A percentile compares a stretch with the other conserved stretches of the same genome.
phyloP scores from a whole-genome alignment of 1,139 yeast genomes.

The Martiniozyma asiatica region DNA sequence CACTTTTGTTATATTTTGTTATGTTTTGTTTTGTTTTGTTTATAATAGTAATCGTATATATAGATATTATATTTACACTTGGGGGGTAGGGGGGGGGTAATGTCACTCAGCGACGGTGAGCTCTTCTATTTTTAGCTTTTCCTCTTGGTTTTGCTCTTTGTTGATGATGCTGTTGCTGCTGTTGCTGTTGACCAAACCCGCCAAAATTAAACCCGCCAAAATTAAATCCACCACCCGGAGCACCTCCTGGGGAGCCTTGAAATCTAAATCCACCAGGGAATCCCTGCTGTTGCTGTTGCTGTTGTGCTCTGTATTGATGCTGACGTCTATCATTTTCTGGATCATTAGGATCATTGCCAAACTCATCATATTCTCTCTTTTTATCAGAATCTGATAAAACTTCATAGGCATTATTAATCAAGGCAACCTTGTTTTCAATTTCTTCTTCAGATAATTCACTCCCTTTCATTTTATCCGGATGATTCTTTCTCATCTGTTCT shows the following conservation, averaged over 20 bases:
- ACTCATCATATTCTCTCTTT: constrained; percentile 50
- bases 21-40: no score
- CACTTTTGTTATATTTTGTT: no score
- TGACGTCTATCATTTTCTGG: constrained; percentile 7
- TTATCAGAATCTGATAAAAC: constrained; percentile 57
- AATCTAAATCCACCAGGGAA: constrained; percentile 1
- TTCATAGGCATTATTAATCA: constrained; percentile 88
- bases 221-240: constrained; percentile 3
- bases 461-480: constrained; percentile 75
- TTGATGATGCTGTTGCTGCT: not conserved
- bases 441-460: constrained; percentile 58
- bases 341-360: constrained; percentile 48
- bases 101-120: constrained; percentile 1
- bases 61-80: no score
- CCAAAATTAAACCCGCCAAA: constrained; percentile 9
- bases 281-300: constrained; percentile 9
- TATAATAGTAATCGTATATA: no score
- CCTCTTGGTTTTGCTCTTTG: not conserved
- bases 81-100: no score
- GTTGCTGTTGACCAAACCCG: constrained; percentile 1
- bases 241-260: constrained; percentile 5
- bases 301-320: constrained; percentile 10
- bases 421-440: constrained; percentile 79
- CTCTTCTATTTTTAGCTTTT: not conserved
- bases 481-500: constrained; percentile 64